Percentiles rank a stretch among this genome's conserved stretches.
Evolutionary conservation across 2,329 filamentous ascomycete genomes (phyloP).

Genomic region (Penicillium sp.): DNA sequence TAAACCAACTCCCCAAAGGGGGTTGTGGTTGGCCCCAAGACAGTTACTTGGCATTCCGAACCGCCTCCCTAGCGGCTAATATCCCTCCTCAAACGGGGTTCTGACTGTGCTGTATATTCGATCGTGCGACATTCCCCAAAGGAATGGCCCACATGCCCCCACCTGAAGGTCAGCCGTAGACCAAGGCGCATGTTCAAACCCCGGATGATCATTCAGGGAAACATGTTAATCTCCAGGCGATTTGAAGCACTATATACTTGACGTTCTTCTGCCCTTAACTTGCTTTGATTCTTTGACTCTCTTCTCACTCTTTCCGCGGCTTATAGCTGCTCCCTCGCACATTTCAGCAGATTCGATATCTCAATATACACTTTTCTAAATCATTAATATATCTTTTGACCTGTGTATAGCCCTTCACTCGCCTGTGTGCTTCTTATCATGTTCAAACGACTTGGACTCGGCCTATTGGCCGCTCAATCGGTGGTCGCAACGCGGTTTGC

Average conservation of each 20-base stretch:
- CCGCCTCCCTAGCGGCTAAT: not conserved
- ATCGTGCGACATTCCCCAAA: not conserved
- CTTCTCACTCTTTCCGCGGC: not conserved
- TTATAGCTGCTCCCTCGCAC: slow-evolving; percentile 4
- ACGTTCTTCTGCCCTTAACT: not conserved
- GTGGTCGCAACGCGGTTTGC: slow-evolving; percentile 34
- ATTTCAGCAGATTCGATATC: not conserved
- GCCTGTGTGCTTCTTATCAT: slow-evolving; percentile 14
- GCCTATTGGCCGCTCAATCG: slow-evolving; percentile 33
- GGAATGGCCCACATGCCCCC: slow-evolving; percentile 13
- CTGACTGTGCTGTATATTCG: not conserved
- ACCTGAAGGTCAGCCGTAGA: not conserved
- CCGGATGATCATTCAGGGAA: slow-evolving; percentile 9
- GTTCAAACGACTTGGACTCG: slow-evolving; percentile 29
- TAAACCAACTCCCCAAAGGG: too few species aligned
- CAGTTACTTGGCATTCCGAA: not conserved
- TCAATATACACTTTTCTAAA: not conserved
- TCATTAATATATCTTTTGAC: not conserved
- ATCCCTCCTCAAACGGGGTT: not conserved
- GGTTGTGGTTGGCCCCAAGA: too few species aligned
- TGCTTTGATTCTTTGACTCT: not conserved
- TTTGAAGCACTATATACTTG: slow-evolving; percentile 9
- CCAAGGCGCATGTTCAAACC: not conserved
- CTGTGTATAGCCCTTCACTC: not conserved
- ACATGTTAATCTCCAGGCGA: not conserved